Percentiles rank a stretch among this genome's conserved stretches.
These are phyloP conservation scores for Adansonia rubrostipa DNA, from an alignment of 441 rosid genomes.

Conservation along the genomic window DNA sequence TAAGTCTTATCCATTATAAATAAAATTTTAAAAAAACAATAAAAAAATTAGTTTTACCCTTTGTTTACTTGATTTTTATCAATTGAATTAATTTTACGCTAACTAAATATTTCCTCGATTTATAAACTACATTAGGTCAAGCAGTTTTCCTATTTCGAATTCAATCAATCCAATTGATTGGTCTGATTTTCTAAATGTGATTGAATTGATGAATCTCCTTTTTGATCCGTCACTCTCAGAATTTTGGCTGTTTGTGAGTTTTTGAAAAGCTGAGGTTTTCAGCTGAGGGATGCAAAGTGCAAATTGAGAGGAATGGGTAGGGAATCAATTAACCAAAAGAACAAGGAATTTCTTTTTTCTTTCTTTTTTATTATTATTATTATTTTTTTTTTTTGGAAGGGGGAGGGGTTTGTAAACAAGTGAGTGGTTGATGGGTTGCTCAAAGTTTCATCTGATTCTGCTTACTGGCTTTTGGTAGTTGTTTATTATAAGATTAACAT, in stretches of 20 bases:
- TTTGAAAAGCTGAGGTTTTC: neutral
- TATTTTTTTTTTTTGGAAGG: no score
- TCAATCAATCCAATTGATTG: no score
- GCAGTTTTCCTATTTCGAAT: no score
- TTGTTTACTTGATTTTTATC: no score
- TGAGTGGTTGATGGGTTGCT: neutral
- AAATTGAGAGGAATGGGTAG: neutral
- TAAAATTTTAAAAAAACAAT: no score
- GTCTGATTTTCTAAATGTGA: neutral
- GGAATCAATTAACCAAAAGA: neutral
- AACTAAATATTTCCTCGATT: no score
- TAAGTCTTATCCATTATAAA: no score
- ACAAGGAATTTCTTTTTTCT: neutral
- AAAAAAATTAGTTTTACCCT: no score
- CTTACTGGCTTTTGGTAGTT: neutral
- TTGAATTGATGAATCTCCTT: neutral
- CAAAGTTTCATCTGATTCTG: neutral
- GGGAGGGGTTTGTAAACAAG: neutral
- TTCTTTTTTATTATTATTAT: neutral
- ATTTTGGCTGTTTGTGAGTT: neutral
- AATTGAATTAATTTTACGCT: no score
- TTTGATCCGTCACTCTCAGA: neutral
- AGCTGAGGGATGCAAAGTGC: neutral
- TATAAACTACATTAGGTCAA: no score
- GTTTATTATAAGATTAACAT: neutral